Percentiles rank a stretch among this genome's conserved stretches.
phyloP scores from a whole-genome alignment of 371 early-diverging fungal genomes.

The Dichotomocladium elegans region DNA sequence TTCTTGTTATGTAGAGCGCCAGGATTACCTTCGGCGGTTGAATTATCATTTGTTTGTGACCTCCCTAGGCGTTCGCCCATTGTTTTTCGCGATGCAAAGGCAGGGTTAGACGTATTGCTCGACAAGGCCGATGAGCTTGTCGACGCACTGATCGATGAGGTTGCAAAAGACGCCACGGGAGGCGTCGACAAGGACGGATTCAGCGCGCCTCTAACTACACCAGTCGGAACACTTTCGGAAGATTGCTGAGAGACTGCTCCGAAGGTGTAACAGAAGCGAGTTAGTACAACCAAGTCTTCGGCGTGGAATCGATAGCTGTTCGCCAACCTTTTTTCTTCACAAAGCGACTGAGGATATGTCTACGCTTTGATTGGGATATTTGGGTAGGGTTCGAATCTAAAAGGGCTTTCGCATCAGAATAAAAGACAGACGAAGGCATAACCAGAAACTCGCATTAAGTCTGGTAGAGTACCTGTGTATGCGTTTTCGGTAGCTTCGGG shows the following conservation, averaged over 20 bases:
- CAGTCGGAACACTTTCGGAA: no score
- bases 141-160: background rate
- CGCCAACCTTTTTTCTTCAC: constrained; percentile 37
- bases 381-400: background rate
- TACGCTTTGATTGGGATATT: constrained; percentile 15
- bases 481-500: background rate
- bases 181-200: no score
- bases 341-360: constrained; percentile 24
- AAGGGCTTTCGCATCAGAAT: background rate
- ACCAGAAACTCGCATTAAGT: no score
- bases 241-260: background rate
- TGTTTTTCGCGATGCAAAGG: no score
- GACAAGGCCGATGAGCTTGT: no score
- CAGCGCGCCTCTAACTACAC: no score
- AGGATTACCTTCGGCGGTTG: no score
- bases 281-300: background rate
- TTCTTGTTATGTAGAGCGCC: background rate
- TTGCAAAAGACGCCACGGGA: no score
- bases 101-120: no score
- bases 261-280: background rate
- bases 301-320: background rate
- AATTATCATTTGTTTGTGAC: no score
- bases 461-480: no score
- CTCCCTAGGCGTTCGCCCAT: no score
- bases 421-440: background rate